These are phyloP conservation scores for Acidomyces sp. DNA, from an alignment of 495 filamentous ascomycete genomes.

Conservation along the genomic window DNA sequence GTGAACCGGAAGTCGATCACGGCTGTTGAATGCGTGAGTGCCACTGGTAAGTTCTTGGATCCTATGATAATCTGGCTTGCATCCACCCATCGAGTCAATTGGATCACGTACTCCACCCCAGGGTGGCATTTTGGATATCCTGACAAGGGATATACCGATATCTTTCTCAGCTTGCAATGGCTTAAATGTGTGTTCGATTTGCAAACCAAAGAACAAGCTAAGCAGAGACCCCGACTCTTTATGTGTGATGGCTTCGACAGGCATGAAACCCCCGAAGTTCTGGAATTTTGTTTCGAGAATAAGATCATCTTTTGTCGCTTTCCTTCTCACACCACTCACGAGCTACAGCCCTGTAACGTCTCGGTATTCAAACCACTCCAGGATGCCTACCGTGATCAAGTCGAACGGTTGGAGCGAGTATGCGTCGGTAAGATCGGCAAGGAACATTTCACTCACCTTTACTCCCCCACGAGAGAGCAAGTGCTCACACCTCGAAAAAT, in stretches of 20 bases:
- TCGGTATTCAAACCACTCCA: slow-evolving; percentile 6
- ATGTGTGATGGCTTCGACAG: slow-evolving; percentile 9
- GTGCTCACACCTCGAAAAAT: too few species aligned
- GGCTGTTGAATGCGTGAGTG: slow-evolving; percentile 3
- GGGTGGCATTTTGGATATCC: slow-evolving; percentile 6
- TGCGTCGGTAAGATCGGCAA: slow-evolving; percentile 2
- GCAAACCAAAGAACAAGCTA: slow-evolving; percentile 5
- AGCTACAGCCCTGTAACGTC: slow-evolving; percentile 11
- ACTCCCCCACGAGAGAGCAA: slow-evolving; percentile 4
- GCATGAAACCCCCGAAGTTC: slow-evolving; percentile 8
- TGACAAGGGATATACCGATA: slow-evolving; percentile 5
- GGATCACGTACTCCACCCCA: slow-evolving; percentile 6
- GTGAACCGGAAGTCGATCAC: slow-evolving; percentile 9
- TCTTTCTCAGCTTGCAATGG: slow-evolving; percentile 6
- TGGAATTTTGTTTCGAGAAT: slow-evolving; percentile 14
- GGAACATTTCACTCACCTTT: slow-evolving; percentile 10
- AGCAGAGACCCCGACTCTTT: slow-evolving; percentile 2
- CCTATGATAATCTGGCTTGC: slow-evolving; percentile 8
- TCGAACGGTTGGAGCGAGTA: slow-evolving; percentile 7
- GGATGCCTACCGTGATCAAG: slow-evolving; percentile 8
- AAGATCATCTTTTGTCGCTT: slow-evolving; percentile 10
- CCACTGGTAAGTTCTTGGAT: slow-evolving; percentile 1
- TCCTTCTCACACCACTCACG: slow-evolving; percentile 10
- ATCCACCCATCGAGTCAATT: slow-evolving; percentile 4
- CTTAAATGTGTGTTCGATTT: slow-evolving; percentile 5